Percentiles rank a stretch among this genome's conserved stretches.
phyloP scores from a whole-genome alignment of 179 eudicot species.

The Silene coronaria region DNA sequence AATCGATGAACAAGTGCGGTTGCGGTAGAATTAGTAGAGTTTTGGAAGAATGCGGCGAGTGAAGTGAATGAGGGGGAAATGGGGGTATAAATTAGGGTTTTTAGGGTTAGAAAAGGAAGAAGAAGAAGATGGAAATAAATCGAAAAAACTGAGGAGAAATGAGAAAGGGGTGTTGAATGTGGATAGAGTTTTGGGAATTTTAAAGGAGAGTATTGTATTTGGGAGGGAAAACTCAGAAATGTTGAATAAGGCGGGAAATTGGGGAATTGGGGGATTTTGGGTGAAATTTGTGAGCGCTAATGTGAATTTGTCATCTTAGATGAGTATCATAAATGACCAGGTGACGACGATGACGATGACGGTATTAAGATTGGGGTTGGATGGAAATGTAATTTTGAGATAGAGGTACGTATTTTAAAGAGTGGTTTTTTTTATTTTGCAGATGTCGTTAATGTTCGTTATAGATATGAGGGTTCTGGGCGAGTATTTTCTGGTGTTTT shows the following conservation, averaged over 20 bases:
- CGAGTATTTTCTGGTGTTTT: too few species aligned
- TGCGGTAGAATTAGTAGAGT: neutral
- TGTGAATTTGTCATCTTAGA: too few species aligned
- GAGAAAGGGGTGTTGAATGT: neutral
- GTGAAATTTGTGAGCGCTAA: neutral
- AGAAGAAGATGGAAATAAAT: neutral
- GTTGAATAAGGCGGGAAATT: neutral
- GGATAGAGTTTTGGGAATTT: neutral
- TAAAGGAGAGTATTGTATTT: neutral
- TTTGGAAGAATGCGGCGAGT: neutral
- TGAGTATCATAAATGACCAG: too few species aligned
- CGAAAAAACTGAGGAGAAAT: neutral
- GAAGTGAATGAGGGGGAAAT: neutral
- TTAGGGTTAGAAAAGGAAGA: neutral
- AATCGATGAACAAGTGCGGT: neutral
- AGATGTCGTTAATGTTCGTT: too few species aligned
- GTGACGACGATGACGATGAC: too few species aligned
- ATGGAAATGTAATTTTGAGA: too few species aligned
- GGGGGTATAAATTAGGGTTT: neutral
- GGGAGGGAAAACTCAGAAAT: conserved; percentile 1
- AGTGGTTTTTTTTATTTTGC: too few species aligned
- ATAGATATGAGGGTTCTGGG: too few species aligned
- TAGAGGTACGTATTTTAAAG: too few species aligned
- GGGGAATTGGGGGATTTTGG: neutral
- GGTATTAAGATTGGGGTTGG: too few species aligned